These are phyloP conservation scores for Periconia digitata DNA, from an alignment of 2,329 filamentous ascomycete genomes.

Conservation along the genomic window DNA sequence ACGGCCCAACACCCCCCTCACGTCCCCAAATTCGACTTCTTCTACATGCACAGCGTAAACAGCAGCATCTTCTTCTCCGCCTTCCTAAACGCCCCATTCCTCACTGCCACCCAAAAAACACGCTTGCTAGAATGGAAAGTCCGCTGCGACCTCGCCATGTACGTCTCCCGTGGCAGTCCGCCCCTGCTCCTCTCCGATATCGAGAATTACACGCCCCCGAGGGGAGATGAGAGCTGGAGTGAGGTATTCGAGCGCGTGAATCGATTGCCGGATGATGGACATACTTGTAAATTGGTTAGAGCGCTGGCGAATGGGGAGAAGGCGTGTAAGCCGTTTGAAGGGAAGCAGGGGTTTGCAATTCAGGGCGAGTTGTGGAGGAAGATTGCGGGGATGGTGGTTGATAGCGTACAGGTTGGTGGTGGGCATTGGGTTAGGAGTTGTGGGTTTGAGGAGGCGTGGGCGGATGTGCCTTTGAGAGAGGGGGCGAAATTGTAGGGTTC, in stretches of 20 bases:
- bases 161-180: conserved; percentile 68
- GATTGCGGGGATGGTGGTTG: conserved; percentile 63
- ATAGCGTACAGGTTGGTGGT: conserved; percentile 59
- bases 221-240: conserved; percentile 36
- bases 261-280: conserved; percentile 70
- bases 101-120: conserved; percentile 61
- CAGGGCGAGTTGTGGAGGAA: conserved; percentile 62
- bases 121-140: conserved; percentile 82
- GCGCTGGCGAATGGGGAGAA: conserved; percentile 67
- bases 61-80: conserved; percentile 70
- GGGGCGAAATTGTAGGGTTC: conserved; percentile 22
- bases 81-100: conserved; percentile 59
- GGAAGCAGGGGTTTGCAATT: conserved; percentile 51
- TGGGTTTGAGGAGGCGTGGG: conserved; percentile 69
- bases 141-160: conserved; percentile 72
- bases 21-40: conserved; percentile 74
- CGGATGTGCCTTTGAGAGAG: conserved; percentile 39
- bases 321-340: conserved; percentile 50
- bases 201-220: conserved; percentile 27
- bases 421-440: conserved; percentile 62
- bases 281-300: conserved; percentile 73
- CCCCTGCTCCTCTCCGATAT: conserved; percentile 63
- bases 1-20: conserved; percentile 64
- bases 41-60: conserved; percentile 77
- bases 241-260: conserved; percentile 51